Percentiles rank a stretch among this genome's conserved stretches.
Evolutionary conservation across 352 stramenopile genomes (phyloP).

Genomic region (Phytophthora syringae): DNA sequence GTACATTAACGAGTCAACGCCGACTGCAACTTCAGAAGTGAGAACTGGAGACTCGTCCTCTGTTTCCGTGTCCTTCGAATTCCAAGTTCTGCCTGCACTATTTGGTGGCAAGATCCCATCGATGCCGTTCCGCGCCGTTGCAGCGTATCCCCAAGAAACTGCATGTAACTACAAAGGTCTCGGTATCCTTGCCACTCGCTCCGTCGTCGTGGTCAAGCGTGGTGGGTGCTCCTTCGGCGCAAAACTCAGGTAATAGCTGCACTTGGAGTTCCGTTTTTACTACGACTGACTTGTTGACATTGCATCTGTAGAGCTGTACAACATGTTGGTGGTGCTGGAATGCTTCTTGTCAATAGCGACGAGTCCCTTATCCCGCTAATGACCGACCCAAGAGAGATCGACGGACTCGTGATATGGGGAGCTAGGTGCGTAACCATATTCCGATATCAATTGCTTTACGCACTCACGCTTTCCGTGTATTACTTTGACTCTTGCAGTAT

Average conservation of each 20-base stretch:
- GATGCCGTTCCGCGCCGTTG: conserved; percentile 62
- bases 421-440: conserved; percentile 49
- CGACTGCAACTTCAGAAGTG: background rate
- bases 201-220: conserved; percentile 74
- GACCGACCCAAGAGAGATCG: conserved; percentile 61
- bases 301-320: conserved; percentile 46
- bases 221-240: conserved; percentile 68
- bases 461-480: conserved; percentile 21
- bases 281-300: background rate
- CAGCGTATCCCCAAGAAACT: conserved; percentile 71
- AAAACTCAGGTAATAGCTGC: conserved; percentile 58
- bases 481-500: conserved; percentile 42
- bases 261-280: too few relatives aligned
- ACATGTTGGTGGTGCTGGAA: conserved; percentile 56
- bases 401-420: conserved; percentile 62
- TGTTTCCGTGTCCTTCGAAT: conserved; percentile 28
- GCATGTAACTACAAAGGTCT: conserved; percentile 74
- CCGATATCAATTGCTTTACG: background rate
- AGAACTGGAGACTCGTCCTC: conserved; percentile 9
- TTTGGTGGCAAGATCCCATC: conserved; percentile 59
- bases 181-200: conserved; percentile 55
- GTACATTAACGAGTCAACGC: conserved; percentile 46
- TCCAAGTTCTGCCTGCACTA: conserved; percentile 56
- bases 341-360: conserved; percentile 74
- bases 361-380: conserved; percentile 69